phyloP scores from a whole-genome alignment of 129 eudicot species.

The Silybum marianum region DNA sequence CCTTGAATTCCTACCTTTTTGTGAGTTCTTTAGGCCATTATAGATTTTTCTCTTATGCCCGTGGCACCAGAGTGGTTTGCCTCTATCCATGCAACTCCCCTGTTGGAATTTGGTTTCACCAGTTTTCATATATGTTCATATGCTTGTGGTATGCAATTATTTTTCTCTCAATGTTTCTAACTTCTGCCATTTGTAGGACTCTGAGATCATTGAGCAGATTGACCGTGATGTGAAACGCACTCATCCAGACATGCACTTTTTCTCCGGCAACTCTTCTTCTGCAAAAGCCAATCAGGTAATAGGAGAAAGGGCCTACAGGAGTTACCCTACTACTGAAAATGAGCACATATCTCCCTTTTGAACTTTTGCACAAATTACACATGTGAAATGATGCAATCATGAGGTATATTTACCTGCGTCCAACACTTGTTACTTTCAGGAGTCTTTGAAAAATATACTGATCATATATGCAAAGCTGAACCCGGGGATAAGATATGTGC shows the following conservation, averaged over 20 bases:
- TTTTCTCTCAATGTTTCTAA: constrained; percentile 15
- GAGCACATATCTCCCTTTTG: background rate
- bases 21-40: constrained; percentile 3
- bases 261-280: constrained; percentile 73
- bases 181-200: constrained; percentile 54
- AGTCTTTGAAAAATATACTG: constrained; percentile 67
- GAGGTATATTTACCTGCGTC: constrained; percentile 14
- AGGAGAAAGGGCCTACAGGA: constrained; percentile 1
- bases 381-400: constrained; percentile 10
- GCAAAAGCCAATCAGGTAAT: constrained; percentile 82
- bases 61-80: background rate
- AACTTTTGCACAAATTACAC: constrained; percentile 6
- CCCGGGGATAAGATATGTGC: constrained; percentile 97
- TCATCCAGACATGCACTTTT: constrained; percentile 89
- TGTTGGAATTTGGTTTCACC: background rate
- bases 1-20: background rate
- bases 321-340: background rate
- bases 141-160: constrained; percentile 16
- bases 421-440: constrained; percentile 50
- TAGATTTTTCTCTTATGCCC: background rate
- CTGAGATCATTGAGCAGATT: constrained; percentile 90
- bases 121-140: constrained; percentile 10
- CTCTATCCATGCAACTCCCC: background rate
- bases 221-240: constrained; percentile 97
- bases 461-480: constrained; percentile 92